Evolutionary conservation across 2,329 filamentous ascomycete species (phyloP), one percentile per base, ranked within the genome.

Genomic region (Podosphaera fusca): DNA sequence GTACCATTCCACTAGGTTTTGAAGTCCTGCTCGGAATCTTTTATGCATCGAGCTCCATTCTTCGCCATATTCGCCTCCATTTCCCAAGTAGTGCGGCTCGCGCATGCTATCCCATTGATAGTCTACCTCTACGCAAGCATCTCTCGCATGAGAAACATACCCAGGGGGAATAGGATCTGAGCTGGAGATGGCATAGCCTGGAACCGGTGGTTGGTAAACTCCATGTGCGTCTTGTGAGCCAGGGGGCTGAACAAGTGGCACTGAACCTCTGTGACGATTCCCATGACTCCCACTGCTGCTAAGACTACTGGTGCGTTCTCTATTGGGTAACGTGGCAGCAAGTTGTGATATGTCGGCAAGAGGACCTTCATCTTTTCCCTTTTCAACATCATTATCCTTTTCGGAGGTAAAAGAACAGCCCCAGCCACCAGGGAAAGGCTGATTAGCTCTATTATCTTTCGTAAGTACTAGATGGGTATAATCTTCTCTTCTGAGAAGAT

Each of bases 41-140:
- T 82, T 83, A 69, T 98, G 92, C 92, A 98, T 96, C 2, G 81
- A 75, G 35, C 87, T 85, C 92, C 92, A 98, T 69, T 96, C 92
- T 69, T 98, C 92, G 0, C 87, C 88, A 63, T 87, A 85, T 49
- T 83, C 77, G 45, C 90, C 92, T 8, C 90, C 90, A 64, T 87
- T 82, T 5, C 89, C 90, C 85, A 92, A 96, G 60, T 82, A 75
- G 49, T 87, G 75, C 0, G 85, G 80, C 2, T 77, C 72, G 12
- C 85, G 78, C 75, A 89, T 90, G 59, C 89, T 95, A 66, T 98
- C 89, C 90, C 92, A 98, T 64, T 90, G 85, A 65, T 87, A 94
- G 69, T 98, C 92, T n/a, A 95, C 76, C 55, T 85, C 77, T 4
- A 86, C 75, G 65, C 88, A 96, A 10, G 84, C 80, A 66, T 96